These are phyloP conservation scores for Macrotyloma uniflorum DNA, from an alignment of 306 rosid species.

Conservation along the genomic window DNA sequence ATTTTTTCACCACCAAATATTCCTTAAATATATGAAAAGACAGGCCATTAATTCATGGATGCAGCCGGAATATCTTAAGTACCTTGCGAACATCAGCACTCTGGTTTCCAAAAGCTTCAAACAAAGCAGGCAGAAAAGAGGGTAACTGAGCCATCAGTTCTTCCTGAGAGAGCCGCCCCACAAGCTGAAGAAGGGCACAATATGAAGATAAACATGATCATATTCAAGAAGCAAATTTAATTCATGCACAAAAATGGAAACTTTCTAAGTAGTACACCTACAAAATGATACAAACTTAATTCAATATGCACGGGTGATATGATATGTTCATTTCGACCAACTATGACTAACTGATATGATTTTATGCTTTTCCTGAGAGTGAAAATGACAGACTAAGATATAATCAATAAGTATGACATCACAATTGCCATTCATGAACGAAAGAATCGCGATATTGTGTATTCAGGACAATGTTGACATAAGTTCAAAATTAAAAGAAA, in stretches of 20 bases:
- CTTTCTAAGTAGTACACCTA: not conserved
- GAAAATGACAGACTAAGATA: slow-evolving; percentile 13
- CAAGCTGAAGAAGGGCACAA: slow-evolving; percentile 62
- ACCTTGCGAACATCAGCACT: slow-evolving; percentile 99
- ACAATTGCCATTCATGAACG: not conserved
- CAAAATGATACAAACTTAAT: not conserved
- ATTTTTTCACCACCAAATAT: slow-evolving; percentile 20
- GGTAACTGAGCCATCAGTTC: slow-evolving; percentile 89
- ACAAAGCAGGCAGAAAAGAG: slow-evolving; percentile 91
- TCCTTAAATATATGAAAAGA: slow-evolving; percentile 4
- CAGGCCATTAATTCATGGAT: not conserved
- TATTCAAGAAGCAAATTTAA: slow-evolving; percentile 32
- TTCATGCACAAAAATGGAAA: slow-evolving; percentile 19
- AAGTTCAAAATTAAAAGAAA: slow-evolving; percentile 12
- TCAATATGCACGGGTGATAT: not conserved
- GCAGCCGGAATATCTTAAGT: slow-evolving; percentile 26
- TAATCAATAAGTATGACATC: slow-evolving; percentile 17
- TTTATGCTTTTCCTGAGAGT: slow-evolving; percentile 5
- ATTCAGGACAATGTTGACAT: not conserved
- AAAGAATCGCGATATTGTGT: not conserved
- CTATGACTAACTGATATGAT: slow-evolving; percentile 9
- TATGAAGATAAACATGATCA: slow-evolving; percentile 15
- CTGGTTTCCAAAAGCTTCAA: slow-evolving; percentile 96
- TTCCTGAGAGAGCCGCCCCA: slow-evolving; percentile 83
- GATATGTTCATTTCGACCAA: not conserved